Base-by-base conservation (phyloP, 306 rosid genomes). In the Rubus idaeus region DNA sequence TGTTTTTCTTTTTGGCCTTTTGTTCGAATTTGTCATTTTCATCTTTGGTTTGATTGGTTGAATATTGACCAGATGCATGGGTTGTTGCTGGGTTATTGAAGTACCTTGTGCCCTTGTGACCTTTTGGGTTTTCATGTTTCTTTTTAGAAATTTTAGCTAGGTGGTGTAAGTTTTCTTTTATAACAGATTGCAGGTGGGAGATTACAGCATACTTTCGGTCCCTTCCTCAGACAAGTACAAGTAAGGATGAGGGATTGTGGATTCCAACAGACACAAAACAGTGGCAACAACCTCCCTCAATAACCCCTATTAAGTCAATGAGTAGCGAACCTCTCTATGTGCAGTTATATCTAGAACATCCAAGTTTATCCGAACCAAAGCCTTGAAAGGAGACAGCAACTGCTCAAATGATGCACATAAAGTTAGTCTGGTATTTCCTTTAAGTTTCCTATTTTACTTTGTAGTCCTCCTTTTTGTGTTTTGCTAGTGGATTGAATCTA, bases 291-390 rank as follows among this genome's bases (percentile, higher is more conserved):
- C 97, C 96, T 71, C 91, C 91, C 45, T 80, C 88, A 47, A 87
- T 88, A 76, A 87, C 89, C 21, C 96, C 93, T 52, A 88, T 92
- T 75, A 90, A 82, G 83, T 90, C 97, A 39, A 88, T 87, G 87
- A 86, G 81, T 80, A 75, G 87, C 8, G 90, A 90, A 65, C 91
- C 97, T 70, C 74, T 92, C 5, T 83, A 80, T 81, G 79, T 92
- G 83, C 99, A 92, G 84, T 86, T 92, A 79, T 90, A 92, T 84
- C 67, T 95, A 76, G 97, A 95, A 78, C 99, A 95, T 79, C 97
- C 96, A 68, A 65, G 83, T 83, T 79, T 78, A 57, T 83, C 88
- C 39, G 93, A 90, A 86, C 81, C 87, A n/a, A 68, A 75, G 80
- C 65, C 79, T 65, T 87, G 80, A 86, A 64, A 77, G 63, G 60